A percentile compares a stretch with the other conserved stretches of the same genome.
These are phyloP conservation scores for Citrus glauca DNA, from an alignment of 345 rosid species.

Conservation along the genomic window DNA sequence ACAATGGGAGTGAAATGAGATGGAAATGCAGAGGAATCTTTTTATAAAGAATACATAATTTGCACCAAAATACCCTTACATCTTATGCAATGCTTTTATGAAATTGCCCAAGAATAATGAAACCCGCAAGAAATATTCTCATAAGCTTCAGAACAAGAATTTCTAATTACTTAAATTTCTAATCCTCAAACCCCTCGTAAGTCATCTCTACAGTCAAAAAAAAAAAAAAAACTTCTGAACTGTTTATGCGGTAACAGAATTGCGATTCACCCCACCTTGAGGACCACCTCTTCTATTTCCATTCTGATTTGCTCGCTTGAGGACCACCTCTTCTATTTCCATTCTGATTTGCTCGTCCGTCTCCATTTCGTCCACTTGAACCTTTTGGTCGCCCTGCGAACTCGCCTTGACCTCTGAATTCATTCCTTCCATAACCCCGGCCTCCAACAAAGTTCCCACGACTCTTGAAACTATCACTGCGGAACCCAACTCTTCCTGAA, in stretches of 20 bases:
- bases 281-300: conserved; percentile 48
- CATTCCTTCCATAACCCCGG: conserved; percentile 52
- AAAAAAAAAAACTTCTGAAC: conserved; percentile 14
- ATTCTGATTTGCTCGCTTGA: conserved; percentile 50
- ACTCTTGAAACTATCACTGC: conserved; percentile 45
- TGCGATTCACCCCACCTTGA: conserved; percentile 35
- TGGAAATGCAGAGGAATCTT: conserved; percentile 1
- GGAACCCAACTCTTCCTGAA: conserved; percentile 38
- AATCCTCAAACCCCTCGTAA: conserved; percentile 16
- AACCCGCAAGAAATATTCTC: conserved; percentile 13
- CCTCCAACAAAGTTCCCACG: conserved; percentile 48
- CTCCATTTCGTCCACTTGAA: conserved; percentile 45
- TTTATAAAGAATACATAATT: conserved; percentile 18
- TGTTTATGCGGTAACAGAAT: conserved; percentile 15
- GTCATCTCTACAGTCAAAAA: conserved; percentile 26
- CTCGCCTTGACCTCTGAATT: conserved; percentile 64
- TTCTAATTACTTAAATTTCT: background rate
- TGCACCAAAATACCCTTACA: conserved; percentile 12
- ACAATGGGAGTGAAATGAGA: background rate
- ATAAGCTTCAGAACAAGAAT: conserved; percentile 12
- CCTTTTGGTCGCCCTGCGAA: conserved; percentile 65
- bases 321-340: conserved; percentile 48
- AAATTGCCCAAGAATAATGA: conserved; percentile 11
- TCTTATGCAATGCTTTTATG: conserved; percentile 29
- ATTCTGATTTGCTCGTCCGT: conserved; percentile 55